Evolutionary conservation across 352 stramenopile species (phyloP).

Genomic region (Globisporangium barbulae): DNA sequence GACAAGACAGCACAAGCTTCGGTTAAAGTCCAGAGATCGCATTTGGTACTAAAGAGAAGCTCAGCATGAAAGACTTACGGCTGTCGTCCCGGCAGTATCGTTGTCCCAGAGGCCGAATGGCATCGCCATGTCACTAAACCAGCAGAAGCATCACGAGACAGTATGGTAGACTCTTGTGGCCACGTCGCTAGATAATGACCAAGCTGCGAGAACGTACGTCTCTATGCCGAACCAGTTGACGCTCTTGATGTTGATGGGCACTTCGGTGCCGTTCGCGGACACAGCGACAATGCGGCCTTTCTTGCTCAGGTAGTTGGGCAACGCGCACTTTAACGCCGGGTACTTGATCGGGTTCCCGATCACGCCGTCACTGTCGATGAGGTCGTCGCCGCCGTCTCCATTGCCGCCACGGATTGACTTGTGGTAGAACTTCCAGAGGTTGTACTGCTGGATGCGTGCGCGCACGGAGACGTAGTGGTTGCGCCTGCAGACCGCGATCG

Average conservation of each 20-base stretch:
- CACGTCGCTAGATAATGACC: background rate
- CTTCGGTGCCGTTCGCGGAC: constrained; percentile 33
- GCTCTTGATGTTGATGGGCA: constrained; percentile 37
- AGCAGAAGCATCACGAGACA: background rate
- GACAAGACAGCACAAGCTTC: background rate
- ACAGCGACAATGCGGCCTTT: constrained; percentile 44
- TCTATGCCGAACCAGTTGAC: constrained; percentile 47
- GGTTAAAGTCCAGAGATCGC: background rate
- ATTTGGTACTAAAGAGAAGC: background rate
- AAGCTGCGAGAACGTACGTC: constrained; percentile 16
- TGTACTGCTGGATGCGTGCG: constrained; percentile 24
- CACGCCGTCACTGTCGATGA: constrained; percentile 49
- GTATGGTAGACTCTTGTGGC: background rate
- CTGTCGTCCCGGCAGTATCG: constrained; percentile 20
- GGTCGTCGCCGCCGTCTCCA: constrained; percentile 18
- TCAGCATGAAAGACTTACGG: background rate
- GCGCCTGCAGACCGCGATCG: constrained; percentile 4
- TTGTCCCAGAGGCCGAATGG: constrained; percentile 4
- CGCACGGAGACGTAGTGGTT: constrained; percentile 2
- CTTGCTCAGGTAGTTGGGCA: constrained; percentile 67
- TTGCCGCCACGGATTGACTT: constrained; percentile 40
- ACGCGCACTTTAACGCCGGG: constrained; percentile 44
- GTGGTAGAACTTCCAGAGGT: constrained; percentile 20
- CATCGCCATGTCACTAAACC: background rate
- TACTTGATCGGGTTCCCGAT: constrained; percentile 59